Percentiles rank a stretch among this genome's conserved stretches.
phyloP scores from a whole-genome alignment of 2,329 filamentous ascomycete genomes.

The Colletotrichum musicola region DNA sequence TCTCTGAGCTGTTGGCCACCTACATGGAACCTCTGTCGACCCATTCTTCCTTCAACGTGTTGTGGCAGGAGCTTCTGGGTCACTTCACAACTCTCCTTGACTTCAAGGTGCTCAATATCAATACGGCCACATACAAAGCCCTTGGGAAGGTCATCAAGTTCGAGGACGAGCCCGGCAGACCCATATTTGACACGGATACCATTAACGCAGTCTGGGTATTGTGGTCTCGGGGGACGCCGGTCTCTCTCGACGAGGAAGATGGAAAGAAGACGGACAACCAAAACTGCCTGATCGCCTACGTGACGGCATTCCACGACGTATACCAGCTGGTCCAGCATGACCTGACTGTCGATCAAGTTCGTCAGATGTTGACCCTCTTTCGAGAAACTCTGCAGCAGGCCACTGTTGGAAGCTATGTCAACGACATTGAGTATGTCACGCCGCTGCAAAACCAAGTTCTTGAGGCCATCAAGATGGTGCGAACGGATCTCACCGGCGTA shows the following conservation, averaged over 20 bases:
- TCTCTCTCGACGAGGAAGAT: constrained; percentile 50
- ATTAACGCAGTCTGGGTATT: constrained; percentile 75
- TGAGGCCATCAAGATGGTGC: constrained; percentile 75
- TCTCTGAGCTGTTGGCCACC: constrained; percentile 78
- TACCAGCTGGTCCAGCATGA: constrained; percentile 79
- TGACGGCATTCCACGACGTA: constrained; percentile 79
- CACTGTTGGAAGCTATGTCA: constrained; percentile 74
- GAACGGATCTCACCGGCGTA: constrained; percentile 73
- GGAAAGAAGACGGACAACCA: constrained; percentile 74
- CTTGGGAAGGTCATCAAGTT: constrained; percentile 71
- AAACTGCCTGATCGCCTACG: constrained; percentile 86
- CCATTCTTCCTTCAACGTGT: constrained; percentile 74
- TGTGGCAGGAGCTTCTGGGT: constrained; percentile 81
- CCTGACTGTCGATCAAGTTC: constrained; percentile 72
- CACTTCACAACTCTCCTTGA: constrained; percentile 76
- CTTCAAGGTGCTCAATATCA: constrained; percentile 76
- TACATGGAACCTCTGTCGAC: constrained; percentile 80
- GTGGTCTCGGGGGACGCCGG: constrained; percentile 76
- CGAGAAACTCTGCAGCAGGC: constrained; percentile 79
- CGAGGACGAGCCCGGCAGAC: constrained; percentile 62
- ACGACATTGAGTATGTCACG: constrained; percentile 80
- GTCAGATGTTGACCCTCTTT: constrained; percentile 78
- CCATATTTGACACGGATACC: constrained; percentile 64
- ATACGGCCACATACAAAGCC: constrained; percentile 77
- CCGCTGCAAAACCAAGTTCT: constrained; percentile 78